A percentile compares a stretch with the other conserved stretches of the same genome.
Evolutionary conservation across 495 filamentous ascomycete genomes (phyloP).

Genomic region (Talaromyces stipitatus): DNA sequence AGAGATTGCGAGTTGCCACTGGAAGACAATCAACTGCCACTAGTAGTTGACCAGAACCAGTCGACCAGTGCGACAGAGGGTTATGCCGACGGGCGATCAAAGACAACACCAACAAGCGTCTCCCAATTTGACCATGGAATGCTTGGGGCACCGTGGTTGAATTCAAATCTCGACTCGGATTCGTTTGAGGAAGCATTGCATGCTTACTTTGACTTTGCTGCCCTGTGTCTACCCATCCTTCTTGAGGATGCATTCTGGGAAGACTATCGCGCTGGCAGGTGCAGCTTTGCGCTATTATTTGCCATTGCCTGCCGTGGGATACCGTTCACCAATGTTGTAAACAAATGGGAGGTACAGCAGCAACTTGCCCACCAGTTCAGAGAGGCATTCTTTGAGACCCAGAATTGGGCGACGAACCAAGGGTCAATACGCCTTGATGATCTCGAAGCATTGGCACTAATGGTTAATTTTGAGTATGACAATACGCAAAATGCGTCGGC

Average conservation of each 20-base stretch:
- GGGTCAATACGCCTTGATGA: conserved; percentile 9
- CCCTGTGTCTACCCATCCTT: conserved; percentile 8
- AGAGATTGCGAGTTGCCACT: not conserved
- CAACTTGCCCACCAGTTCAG: conserved; percentile 5
- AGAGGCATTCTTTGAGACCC: conserved; percentile 4
- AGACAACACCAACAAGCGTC: no score
- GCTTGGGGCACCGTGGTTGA: no score
- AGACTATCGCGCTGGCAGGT: conserved; percentile 4
- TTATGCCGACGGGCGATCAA: not conserved
- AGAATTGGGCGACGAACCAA: not conserved
- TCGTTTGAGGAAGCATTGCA: not conserved
- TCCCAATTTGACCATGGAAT: no score
- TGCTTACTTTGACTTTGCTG: conserved; percentile 12
- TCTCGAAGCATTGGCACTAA: conserved; percentile 13
- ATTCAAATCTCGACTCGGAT: not conserved
- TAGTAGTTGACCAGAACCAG: not conserved
- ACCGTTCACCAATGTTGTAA: conserved; percentile 4
- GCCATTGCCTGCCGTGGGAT: conserved; percentile 12
- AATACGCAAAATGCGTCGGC: not conserved
- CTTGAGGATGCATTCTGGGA: conserved; percentile 11
- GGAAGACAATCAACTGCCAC: not conserved
- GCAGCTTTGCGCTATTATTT: conserved; percentile 5
- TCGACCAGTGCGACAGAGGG: not conserved
- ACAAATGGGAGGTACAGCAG: conserved; percentile 9
- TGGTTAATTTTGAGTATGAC: conserved; percentile 11